Conservation (phyloP, 1,284 basidiomycete genomes). For the Meripilus lineatus region DNA sequence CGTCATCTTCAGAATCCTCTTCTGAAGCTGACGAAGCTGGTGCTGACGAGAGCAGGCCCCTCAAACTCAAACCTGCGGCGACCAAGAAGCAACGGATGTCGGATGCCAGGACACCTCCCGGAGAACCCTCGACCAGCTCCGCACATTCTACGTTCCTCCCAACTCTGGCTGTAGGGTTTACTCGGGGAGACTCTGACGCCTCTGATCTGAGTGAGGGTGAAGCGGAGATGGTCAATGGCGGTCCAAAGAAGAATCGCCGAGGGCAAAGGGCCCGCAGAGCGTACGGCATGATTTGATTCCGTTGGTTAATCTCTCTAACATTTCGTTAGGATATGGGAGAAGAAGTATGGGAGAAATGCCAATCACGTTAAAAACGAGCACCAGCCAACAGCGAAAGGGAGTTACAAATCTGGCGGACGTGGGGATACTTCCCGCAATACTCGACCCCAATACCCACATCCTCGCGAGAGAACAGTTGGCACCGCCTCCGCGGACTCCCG, state of each 20-base stretch:
- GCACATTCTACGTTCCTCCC: slow-evolving; percentile 81
- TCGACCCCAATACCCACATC: background rate
- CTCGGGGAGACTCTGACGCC: slow-evolving; percentile 73
- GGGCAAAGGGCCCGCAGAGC: slow-evolving; percentile 89
- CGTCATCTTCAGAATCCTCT: too few species aligned
- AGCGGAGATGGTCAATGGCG: slow-evolving; percentile 48
- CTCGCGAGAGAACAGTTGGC: background rate
- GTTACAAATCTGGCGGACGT: too few species aligned
- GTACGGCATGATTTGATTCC: slow-evolving; percentile 49
- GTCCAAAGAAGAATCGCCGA: slow-evolving; percentile 78
- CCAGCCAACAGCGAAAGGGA: too few species aligned
- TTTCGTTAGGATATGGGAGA: slow-evolving; percentile 87
- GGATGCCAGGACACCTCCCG: slow-evolving; percentile 6
- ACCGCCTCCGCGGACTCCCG: slow-evolving; percentile 1
- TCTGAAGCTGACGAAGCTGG: slow-evolving; percentile 14
- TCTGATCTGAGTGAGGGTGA: slow-evolving; percentile 71
- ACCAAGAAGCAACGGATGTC: background rate
- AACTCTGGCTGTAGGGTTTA: slow-evolving; percentile 81
- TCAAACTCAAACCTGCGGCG: background rate
- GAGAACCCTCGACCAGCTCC: slow-evolving; percentile 13
- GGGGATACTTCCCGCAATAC: too few species aligned
- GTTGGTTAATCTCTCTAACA: slow-evolving; percentile 7
- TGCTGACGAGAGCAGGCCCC: slow-evolving; percentile 7
- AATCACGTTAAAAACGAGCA: slow-evolving; percentile 86
- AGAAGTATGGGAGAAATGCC: slow-evolving; percentile 88